A percentile compares a stretch with the other conserved stretches of the same genome.
These are phyloP conservation scores for Mucor sp. DNA, from an alignment of 371 early-diverging fungal species.

Conservation along the genomic window DNA sequence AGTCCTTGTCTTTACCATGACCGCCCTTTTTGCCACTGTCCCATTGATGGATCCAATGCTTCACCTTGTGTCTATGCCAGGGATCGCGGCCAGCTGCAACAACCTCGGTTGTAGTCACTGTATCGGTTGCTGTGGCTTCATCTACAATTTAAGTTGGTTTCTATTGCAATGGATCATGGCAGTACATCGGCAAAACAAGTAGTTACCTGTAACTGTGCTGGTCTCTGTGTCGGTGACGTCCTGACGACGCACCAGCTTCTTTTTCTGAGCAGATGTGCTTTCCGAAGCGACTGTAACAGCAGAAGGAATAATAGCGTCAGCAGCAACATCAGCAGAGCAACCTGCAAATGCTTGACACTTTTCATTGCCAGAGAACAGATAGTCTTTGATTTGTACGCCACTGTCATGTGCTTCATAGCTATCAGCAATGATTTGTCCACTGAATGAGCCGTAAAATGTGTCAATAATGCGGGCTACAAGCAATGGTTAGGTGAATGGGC, in stretches of 20 bases:
- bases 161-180: not conserved
- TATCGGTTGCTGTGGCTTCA: not conserved
- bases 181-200: not conserved
- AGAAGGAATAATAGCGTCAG: not conserved
- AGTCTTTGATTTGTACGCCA: conserved; percentile 12
- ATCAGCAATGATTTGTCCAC: conserved; percentile 18
- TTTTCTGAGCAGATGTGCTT: not conserved
- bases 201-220: not conserved
- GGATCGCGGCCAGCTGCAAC: not conserved
- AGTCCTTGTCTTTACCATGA: not conserved
- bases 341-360: conserved; percentile 9
- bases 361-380: conserved; percentile 3
- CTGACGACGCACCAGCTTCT: not conserved
- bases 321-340: not conserved
- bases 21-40: not conserved
- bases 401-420: conserved; percentile 8
- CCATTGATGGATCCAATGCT: not conserved
- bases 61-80: not conserved
- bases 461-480: conserved; percentile 14
- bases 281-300: too few relatives aligned
- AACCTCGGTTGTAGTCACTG: not conserved
- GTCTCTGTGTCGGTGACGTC: not conserved
- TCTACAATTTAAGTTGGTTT: not conserved
- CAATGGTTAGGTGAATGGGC: too few relatives aligned
- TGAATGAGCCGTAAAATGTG: conserved; percentile 13